Percentiles rank a stretch among this genome's conserved stretches.
Conservation (phyloP, 176 grass and related monocot species). For the Musa troglodytarum region DNA sequence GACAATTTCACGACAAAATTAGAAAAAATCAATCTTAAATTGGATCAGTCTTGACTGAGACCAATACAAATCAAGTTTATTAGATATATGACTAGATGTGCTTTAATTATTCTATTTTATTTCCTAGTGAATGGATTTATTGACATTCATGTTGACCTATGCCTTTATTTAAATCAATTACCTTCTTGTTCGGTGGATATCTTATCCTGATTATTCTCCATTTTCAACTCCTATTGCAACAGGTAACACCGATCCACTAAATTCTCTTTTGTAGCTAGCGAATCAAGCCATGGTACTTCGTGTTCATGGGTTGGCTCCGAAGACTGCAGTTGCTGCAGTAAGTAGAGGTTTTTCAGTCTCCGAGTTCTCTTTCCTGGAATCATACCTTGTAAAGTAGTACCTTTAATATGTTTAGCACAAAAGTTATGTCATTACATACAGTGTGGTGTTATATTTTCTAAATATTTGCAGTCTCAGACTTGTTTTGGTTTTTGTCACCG, state of each 20-base stretch:
- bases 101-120: too few relatives aligned
- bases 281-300: constrained; percentile 76
- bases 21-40: too few relatives aligned
- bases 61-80: too few relatives aligned
- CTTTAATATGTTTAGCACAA: not conserved
- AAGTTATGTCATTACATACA: too few relatives aligned
- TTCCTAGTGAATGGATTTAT: too few relatives aligned
- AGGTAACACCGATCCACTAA: not conserved
- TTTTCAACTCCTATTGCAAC: not conserved
- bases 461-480: not conserved
- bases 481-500: not conserved
- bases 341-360: constrained; percentile 15
- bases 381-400: not conserved
- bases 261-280: constrained; percentile 48
- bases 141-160: too few relatives aligned
- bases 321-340: constrained; percentile 91
- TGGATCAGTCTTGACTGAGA: too few relatives aligned
- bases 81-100: too few relatives aligned
- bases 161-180: not conserved
- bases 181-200: not conserved
- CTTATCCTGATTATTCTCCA: not conserved
- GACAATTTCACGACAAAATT: too few relatives aligned
- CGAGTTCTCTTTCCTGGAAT: not conserved
- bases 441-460: not conserved
- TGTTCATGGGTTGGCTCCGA: constrained; percentile 87